Conservation (phyloP, 2,329 filamentous ascomycete species). For the Penicillium sp. region DNA sequence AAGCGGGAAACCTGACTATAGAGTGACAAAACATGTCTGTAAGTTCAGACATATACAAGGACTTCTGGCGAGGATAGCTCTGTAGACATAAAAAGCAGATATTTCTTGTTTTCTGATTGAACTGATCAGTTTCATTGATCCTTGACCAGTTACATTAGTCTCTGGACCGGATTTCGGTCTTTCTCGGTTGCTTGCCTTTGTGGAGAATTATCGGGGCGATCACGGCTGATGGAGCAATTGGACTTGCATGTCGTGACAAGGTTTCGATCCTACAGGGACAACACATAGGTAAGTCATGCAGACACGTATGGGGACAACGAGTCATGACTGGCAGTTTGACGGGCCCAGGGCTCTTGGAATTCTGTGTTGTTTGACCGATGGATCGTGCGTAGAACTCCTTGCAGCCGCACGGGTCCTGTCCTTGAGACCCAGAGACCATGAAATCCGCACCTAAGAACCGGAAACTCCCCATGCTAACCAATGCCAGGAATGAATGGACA, state of each 20-base stretch:
- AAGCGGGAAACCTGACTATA: background rate
- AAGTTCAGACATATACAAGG: background rate
- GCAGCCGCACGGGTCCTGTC: constrained; percentile 9
- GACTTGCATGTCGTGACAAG: background rate
- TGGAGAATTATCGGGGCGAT: background rate
- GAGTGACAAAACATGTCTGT: background rate
- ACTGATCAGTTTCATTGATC: background rate
- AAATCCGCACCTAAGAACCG: background rate
- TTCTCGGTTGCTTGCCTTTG: background rate
- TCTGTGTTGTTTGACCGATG: background rate
- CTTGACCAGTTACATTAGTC: background rate
- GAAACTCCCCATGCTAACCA: background rate
- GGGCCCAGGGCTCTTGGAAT: background rate
- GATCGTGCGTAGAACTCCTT: constrained; percentile 11
- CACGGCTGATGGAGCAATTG: background rate
- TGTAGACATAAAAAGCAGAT: background rate
- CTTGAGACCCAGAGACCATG: background rate
- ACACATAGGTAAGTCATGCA: background rate
- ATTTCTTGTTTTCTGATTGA: background rate
- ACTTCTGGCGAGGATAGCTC: background rate
- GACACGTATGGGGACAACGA: too few species aligned
- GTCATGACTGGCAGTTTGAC: background rate
- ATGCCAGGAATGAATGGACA: background rate
- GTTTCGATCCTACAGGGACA: background rate
- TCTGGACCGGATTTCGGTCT: background rate